Evolutionary conservation across 495 filamentous ascomycete genomes (phyloP).

Genomic region (Physcia stellaris): DNA sequence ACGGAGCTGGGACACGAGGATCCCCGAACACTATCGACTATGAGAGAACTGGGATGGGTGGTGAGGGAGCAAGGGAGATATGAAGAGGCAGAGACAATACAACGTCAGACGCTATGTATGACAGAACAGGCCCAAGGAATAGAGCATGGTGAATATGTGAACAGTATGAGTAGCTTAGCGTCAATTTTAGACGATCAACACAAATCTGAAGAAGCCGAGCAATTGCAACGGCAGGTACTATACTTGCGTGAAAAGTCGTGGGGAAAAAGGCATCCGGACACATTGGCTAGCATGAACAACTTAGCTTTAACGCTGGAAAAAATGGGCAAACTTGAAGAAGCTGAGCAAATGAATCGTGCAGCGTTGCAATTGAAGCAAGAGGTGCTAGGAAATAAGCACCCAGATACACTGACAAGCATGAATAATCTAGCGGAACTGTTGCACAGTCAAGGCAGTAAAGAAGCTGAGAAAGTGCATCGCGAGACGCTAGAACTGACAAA

Average conservation of each 20-base stretch:
- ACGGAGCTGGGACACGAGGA: too few species aligned
- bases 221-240: constrained; percentile 11
- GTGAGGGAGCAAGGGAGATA: constrained; percentile 17
- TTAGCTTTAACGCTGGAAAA: background rate
- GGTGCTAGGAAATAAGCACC: constrained; percentile 23
- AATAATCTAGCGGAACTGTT: constrained; percentile 2
- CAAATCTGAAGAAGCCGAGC: background rate
- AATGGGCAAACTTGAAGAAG: constrained; percentile 4
- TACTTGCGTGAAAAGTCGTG: constrained; percentile 6
- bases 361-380: constrained; percentile 14
- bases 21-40: constrained; percentile 16
- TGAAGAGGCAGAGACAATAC: constrained; percentile 19
- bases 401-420: constrained; percentile 23
- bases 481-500: constrained; percentile 10
- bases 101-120: constrained; percentile 14
- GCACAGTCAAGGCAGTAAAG: background rate
- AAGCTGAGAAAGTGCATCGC: constrained; percentile 9
- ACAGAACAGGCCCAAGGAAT: constrained; percentile 18
- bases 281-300: constrained; percentile 2
- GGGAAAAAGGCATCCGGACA: constrained; percentile 3
- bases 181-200: background rate
- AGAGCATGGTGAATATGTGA: constrained; percentile 17
- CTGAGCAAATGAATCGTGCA: constrained; percentile 3
- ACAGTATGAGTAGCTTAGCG: constrained; percentile 16
- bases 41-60: constrained; percentile 15